These are phyloP conservation scores for Metarhizium brunneum DNA, from an alignment of 2,329 filamentous ascomycete genomes.

Conservation along the genomic window DNA sequence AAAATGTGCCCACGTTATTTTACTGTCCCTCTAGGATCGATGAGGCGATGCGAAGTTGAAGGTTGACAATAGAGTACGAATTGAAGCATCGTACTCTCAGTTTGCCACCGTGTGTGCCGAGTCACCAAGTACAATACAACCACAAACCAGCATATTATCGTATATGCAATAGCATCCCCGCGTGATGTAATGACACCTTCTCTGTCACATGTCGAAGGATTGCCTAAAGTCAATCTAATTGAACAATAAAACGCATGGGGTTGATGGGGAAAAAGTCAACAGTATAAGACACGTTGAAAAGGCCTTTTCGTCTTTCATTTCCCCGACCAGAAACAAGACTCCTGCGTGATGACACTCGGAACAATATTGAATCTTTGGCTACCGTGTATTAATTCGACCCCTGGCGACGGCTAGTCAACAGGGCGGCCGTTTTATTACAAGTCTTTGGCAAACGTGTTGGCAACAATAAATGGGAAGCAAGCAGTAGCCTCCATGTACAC, in stretches of 20 bases:
- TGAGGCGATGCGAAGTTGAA: background rate
- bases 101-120: background rate
- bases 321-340: too few species aligned
- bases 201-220: background rate
- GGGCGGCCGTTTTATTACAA: constrained; percentile 10
- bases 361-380: background rate
- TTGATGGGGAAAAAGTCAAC: too few species aligned
- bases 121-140: background rate
- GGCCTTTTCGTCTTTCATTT: too few species aligned
- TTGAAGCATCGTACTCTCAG: background rate
- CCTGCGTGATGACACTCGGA: background rate
- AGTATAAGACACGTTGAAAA: too few species aligned
- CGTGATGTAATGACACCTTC: too few species aligned
- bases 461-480: constrained; percentile 58
- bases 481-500: constrained; percentile 57
- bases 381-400: background rate
- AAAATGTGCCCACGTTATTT: background rate
- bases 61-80: background rate
- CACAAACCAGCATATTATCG: too few species aligned
- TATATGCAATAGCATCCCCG: too few species aligned
- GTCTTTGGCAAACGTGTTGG: constrained; percentile 56
- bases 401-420: background rate
- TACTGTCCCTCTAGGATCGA: background rate
- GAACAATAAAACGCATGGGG: too few species aligned
- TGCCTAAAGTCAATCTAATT: too few species aligned